Percentiles rank a stretch among this genome's conserved stretches.
Conservation (phyloP, 192 early-diverging fungal species). For the Paraglomus brasilianum region DNA sequence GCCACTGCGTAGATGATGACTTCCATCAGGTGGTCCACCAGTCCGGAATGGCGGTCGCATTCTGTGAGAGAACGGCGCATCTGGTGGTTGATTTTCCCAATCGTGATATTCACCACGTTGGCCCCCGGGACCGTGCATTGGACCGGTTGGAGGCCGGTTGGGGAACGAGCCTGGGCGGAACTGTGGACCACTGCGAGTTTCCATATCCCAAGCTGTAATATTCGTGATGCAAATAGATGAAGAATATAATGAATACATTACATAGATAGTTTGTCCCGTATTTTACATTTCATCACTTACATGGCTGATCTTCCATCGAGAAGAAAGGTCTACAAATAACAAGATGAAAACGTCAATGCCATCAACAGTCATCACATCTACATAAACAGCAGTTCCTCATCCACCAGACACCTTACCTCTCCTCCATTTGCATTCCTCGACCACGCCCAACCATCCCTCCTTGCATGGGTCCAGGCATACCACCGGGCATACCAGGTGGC, state of each 20-base stretch:
- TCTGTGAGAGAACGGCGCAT: conserved; percentile 28
- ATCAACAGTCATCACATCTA: neutral
- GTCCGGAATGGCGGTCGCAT: conserved; percentile 9
- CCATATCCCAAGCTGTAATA: conserved; percentile 27
- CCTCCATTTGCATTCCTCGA: conserved; percentile 36
- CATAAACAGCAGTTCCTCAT: neutral
- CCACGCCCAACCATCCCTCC: conserved; percentile 36
- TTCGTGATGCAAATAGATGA: neutral
- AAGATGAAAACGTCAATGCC: neutral
- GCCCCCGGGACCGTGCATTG: conserved; percentile 22
- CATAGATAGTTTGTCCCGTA: neutral
- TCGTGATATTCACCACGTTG: conserved; percentile 14
- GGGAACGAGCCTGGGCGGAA: conserved; percentile 21
- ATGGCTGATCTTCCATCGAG: conserved; percentile 24
- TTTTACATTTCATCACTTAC: too few relatives aligned
- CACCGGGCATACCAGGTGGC: conserved; percentile 31
- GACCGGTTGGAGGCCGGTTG: conserved; percentile 25
- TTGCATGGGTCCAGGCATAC: conserved; percentile 42
- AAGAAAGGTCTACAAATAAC: conserved; percentile 15
- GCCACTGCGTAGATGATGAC: neutral
- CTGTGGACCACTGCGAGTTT: conserved; percentile 11
- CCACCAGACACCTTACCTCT: conserved; percentile 9
- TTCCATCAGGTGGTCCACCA: neutral
- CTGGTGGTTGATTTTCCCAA: conserved; percentile 30
- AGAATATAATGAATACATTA: too few relatives aligned